Evolutionary conservation across 2,329 filamentous ascomycete species (phyloP).

Genomic region (Hirsutella thompsonii): DNA sequence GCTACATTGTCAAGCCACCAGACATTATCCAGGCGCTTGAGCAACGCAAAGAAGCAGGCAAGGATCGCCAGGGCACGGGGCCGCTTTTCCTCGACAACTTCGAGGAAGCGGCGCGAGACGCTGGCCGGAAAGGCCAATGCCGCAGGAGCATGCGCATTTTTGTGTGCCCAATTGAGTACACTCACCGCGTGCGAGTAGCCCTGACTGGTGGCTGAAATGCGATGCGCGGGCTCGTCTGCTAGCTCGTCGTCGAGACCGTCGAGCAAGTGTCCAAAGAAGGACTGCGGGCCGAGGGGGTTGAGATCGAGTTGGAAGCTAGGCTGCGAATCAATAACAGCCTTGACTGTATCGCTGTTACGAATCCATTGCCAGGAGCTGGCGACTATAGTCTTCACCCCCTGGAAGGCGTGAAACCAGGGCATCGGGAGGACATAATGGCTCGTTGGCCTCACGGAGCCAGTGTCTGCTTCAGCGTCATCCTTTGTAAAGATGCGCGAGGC

Average conservation of each 20-base stretch:
- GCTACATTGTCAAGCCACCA: conserved; percentile 64
- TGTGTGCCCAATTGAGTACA: conserved; percentile 53
- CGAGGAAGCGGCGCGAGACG: conserved; percentile 47
- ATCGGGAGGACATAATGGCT: conserved; percentile 43
- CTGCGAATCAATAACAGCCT: conserved; percentile 51
- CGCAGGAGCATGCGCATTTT: conserved; percentile 43
- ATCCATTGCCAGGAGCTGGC: conserved; percentile 53
- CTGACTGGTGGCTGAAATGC: conserved; percentile 24
- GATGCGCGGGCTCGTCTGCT: conserved; percentile 17
- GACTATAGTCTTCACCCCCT: conserved; percentile 53
- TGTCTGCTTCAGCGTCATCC: conserved; percentile 33
- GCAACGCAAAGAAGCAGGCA: conserved; percentile 52
- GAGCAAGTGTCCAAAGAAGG: conserved; percentile 49
- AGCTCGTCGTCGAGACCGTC: conserved; percentile 45
- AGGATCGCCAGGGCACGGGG: conserved; percentile 51
- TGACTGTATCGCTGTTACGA: conserved; percentile 40
- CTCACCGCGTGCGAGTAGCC: conserved; percentile 53
- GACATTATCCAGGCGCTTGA: conserved; percentile 46
- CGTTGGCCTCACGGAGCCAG: conserved; percentile 18
- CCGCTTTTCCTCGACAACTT: conserved; percentile 42
- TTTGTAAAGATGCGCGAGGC: conserved; percentile 49
- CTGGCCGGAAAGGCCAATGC: conserved; percentile 52
- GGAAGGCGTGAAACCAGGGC: conserved; percentile 54
- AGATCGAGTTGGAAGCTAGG: conserved; percentile 49
- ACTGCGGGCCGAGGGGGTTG: conserved; percentile 32